These are phyloP conservation scores for Seminavis robusta DNA, from an alignment of 108 stramenopile genomes.

Conservation along the genomic window DNA sequence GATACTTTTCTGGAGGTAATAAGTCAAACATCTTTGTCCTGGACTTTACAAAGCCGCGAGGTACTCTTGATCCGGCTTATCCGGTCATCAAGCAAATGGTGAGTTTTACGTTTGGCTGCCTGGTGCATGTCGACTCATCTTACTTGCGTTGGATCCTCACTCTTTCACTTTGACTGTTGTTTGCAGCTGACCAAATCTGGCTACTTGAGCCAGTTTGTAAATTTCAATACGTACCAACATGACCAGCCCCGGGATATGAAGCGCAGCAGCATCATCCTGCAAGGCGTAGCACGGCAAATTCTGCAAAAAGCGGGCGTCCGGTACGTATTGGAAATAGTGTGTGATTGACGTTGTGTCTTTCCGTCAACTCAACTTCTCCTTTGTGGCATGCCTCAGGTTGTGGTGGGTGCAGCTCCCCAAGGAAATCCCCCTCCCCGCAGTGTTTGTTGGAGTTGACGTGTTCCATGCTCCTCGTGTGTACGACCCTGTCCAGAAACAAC, in stretches of 20 bases:
- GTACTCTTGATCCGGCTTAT: constrained; percentile 48
- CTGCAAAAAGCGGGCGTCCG: constrained; percentile 52
- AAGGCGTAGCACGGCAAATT: constrained; percentile 58
- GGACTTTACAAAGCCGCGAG: constrained; percentile 43
- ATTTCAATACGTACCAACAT: constrained; percentile 58
- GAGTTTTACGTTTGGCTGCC: too few relatives aligned
- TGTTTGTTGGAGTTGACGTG: constrained; percentile 65
- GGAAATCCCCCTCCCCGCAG: constrained; percentile 46
- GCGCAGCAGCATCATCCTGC: constrained; percentile 36
- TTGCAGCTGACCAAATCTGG: constrained; percentile 27
- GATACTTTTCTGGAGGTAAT: constrained; percentile 23
- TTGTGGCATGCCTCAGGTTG: constrained; percentile 9
- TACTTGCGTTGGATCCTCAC: too few relatives aligned
- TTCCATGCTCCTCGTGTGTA: constrained; percentile 59
- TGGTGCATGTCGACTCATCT: too few relatives aligned
- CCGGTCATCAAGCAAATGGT: constrained; percentile 43
- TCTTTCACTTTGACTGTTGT: background rate
- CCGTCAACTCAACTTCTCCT: background rate
- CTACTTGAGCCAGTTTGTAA: constrained; percentile 56
- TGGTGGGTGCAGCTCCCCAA: constrained; percentile 49
- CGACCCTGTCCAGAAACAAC: constrained; percentile 33
- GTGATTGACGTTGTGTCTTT: background rate
- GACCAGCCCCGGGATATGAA: constrained; percentile 32
- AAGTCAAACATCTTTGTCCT: constrained; percentile 37
- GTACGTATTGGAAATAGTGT: constrained; percentile 24